Conservation (phyloP, 179 eudicot genomes). For the Carnegiea gigantea region DNA sequence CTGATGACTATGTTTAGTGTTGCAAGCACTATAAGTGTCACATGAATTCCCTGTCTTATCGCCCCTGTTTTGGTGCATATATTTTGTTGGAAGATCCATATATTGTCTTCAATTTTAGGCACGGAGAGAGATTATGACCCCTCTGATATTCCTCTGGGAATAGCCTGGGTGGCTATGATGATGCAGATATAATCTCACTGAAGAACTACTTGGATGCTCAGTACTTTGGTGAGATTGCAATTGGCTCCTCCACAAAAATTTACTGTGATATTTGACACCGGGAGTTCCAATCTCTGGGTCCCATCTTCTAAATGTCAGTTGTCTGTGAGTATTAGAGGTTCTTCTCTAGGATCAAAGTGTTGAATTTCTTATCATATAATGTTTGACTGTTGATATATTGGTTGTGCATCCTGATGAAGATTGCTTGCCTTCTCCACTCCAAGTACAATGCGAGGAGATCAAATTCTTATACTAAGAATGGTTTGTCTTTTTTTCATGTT, state of each 20-base stretch:
- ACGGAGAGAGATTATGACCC: no score
- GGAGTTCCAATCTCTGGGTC: constrained; percentile 89
- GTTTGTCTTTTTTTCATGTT: constrained; percentile 30
- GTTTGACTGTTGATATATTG: constrained; percentile 14
- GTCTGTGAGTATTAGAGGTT: constrained; percentile 57
- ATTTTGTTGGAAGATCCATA: no score
- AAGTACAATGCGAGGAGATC: constrained; percentile 72
- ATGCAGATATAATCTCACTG: no score
- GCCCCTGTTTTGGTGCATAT: no score
- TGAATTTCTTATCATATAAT: not conserved
- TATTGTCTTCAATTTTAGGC: no score
- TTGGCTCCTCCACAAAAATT: constrained; percentile 90
- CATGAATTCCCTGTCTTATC: no score
- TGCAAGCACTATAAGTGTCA: no score
- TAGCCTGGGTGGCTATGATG: no score
- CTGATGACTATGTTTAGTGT: no score
- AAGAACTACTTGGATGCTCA: constrained; percentile 87
- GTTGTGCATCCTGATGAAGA: constrained; percentile 37
- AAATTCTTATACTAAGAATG: constrained; percentile 54
- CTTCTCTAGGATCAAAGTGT: not conserved
- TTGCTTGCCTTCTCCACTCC: constrained; percentile 73
- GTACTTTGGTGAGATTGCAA: constrained; percentile 82
- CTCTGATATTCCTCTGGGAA: no score
- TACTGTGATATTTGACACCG: constrained; percentile 87
- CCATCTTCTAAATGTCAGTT: constrained; percentile 76